Evolutionary conservation across 495 filamentous ascomycete genomes (phyloP), one percentile per base, ranked within the genome.

Genomic region (Penicillium silybi): DNA sequence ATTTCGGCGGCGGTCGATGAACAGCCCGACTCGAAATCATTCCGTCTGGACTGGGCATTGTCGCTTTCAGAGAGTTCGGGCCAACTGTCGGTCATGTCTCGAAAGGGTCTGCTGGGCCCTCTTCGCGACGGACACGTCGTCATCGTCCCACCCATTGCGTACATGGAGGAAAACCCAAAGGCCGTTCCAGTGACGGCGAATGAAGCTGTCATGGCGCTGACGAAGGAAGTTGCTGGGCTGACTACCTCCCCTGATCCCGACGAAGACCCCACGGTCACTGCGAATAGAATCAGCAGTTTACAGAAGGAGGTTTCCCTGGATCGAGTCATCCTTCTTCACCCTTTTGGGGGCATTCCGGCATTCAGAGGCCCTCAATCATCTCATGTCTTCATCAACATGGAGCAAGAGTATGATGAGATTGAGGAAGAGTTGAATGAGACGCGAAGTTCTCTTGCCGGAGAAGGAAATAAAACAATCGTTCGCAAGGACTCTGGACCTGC

Each of bases 301-400:
- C 76, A 80, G 48, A 72, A 74, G 42, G 75, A 80, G 46, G 81
- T 88, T 2, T 78, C 83, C 6, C 70, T 97, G 2, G 93, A 97
- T 58, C 80, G 93, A 3, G 75, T 99, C 22, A 92, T 99, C 57
- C 75, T 97, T 20, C 75, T 99, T 15, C 95, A 99, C 68, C 87
- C 89, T 0, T 64, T 88, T 2, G 93, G 93, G 5, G 93, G 95
- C 7, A 91, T 93, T 44, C 95, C 93, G 1, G 78, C 86, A 0
- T 77, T 73, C 45, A 80, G 80, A 37, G 79, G 84, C 15, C 80
- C 80, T 0, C 80, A 87, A 37, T 79, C 80, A 8, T 84, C 87
- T 13, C 89, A 96, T 61, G 81, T 96, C 3, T 99, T 97, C 65
- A 80, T 99, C 66, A 99, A 99, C 58, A 79, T 99, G 59, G 88